Conservation (phyloP, 2,329 filamentous ascomycete genomes). For the Pseudogymnoascus sp. region DNA sequence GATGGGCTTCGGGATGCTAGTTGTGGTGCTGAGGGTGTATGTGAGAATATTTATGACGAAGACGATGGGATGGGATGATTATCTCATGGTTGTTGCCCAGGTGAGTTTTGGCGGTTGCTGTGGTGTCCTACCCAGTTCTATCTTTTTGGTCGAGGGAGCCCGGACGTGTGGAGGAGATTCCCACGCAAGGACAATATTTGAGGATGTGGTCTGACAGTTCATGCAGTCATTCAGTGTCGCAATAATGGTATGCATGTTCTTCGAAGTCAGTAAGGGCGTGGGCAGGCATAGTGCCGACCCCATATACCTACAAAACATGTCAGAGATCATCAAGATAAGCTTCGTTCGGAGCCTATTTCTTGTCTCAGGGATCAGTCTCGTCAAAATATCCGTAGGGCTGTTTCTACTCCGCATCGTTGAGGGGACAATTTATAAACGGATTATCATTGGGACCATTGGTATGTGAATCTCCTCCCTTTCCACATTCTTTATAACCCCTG, state of each 20-base stretch:
- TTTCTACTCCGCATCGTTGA: constrained; percentile 41
- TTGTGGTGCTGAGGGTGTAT: constrained; percentile 37
- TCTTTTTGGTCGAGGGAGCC: constrained; percentile 18
- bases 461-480: constrained; percentile 18
- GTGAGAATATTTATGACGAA: constrained; percentile 40
- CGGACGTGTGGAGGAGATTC: background rate
- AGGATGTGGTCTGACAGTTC: background rate
- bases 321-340: background rate
- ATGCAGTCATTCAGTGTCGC: constrained; percentile 24
- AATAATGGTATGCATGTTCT: constrained; percentile 19
- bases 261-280: background rate
- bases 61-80: constrained; percentile 42
- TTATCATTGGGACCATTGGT: constrained; percentile 40
- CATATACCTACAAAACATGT: background rate
- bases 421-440: constrained; percentile 34
- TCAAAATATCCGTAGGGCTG: constrained; percentile 44
- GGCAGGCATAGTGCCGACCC: background rate
- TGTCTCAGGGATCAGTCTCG: constrained; percentile 38
- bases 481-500: background rate
- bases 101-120: constrained; percentile 27
- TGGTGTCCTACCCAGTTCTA: constrained; percentile 13
- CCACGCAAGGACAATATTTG: background rate
- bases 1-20: constrained; percentile 31
- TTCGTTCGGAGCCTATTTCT: constrained; percentile 20
- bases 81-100: constrained; percentile 37